Percentiles rank a stretch among this genome's conserved stretches.
Conservation (phyloP, 106 monocot species). For the Dioscorea zingiberensis region DNA sequence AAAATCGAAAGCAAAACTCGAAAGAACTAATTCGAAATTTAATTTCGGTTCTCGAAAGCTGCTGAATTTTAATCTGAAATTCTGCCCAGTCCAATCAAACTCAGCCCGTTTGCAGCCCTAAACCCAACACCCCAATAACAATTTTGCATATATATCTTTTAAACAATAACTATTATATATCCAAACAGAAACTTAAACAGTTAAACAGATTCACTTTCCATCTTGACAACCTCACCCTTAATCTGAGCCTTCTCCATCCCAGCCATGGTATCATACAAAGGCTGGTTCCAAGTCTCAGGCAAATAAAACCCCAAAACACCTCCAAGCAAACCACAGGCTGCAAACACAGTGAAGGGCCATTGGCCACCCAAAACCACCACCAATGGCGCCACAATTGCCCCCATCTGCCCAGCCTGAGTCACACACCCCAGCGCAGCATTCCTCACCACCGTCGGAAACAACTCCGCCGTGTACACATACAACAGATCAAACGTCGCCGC, state of each 20-base stretch:
- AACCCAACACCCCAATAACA: no score
- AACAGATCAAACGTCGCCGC: constrained; percentile 12
- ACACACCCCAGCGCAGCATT: constrained; percentile 28
- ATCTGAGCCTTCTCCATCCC: neutral
- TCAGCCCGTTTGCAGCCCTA: no score
- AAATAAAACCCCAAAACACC: constrained; percentile 1
- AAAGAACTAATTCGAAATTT: no score
- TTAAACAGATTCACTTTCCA: no score
- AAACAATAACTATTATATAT: no score
- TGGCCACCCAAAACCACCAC: constrained; percentile 13
- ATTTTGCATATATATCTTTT: no score
- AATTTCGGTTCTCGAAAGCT: no score
- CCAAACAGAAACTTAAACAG: no score
- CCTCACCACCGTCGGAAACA: constrained; percentile 17
- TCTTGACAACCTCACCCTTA: no score
- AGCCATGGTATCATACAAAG: constrained; percentile 10
- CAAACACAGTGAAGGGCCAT: constrained; percentile 14
- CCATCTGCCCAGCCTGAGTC: constrained; percentile 22
- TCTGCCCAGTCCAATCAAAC: no score
- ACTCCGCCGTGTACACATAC: constrained; percentile 4
- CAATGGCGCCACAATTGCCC: constrained; percentile 22
- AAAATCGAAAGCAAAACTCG: no score
- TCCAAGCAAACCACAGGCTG: constrained; percentile 5
- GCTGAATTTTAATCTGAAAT: no score
- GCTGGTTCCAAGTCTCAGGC: constrained; percentile 13